These are phyloP conservation scores for Coprinellus micaceus DNA, from an alignment of 768 basidiomycete genomes.

Conservation along the genomic window DNA sequence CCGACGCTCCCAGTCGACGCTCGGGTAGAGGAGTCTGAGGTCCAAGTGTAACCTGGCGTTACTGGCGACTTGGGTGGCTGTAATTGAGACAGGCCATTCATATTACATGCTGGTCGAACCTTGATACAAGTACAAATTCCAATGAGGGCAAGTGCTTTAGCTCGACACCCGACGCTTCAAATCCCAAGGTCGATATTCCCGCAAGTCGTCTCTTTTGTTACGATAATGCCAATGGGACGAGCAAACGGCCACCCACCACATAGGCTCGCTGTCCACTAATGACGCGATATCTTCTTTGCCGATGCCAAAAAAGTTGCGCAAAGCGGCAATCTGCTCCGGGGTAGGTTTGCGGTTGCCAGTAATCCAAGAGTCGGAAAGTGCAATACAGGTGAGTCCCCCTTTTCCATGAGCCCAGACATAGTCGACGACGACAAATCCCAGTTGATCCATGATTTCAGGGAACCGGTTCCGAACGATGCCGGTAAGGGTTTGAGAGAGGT, in stretches of 20 bases:
- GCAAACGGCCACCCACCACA: neutral
- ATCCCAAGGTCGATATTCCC: too few relatives aligned
- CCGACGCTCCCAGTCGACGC: too few relatives aligned
- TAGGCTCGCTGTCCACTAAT: neutral
- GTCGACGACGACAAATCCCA: neutral
- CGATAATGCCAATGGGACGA: neutral
- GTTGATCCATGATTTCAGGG: neutral
- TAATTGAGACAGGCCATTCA: too few relatives aligned
- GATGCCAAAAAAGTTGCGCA: neutral
- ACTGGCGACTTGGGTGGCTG: too few relatives aligned
- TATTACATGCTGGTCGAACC: too few relatives aligned
- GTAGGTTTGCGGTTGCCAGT: neutral
- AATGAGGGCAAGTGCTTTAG: too few relatives aligned
- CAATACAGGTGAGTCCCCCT: neutral
- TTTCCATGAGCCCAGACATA: neutral
- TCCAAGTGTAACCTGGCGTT: too few relatives aligned
- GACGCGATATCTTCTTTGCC: neutral
- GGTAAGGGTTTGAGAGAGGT: neutral
- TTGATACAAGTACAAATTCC: too few relatives aligned
- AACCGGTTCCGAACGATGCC: neutral
- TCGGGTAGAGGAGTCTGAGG: too few relatives aligned
- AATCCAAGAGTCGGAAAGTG: neutral
- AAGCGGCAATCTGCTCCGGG: neutral
- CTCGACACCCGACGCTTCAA: too few relatives aligned
- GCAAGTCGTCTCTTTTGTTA: neutral